phyloP scores from a whole-genome alignment of 345 rosid genomes.

The Reutealis trisperma region DNA sequence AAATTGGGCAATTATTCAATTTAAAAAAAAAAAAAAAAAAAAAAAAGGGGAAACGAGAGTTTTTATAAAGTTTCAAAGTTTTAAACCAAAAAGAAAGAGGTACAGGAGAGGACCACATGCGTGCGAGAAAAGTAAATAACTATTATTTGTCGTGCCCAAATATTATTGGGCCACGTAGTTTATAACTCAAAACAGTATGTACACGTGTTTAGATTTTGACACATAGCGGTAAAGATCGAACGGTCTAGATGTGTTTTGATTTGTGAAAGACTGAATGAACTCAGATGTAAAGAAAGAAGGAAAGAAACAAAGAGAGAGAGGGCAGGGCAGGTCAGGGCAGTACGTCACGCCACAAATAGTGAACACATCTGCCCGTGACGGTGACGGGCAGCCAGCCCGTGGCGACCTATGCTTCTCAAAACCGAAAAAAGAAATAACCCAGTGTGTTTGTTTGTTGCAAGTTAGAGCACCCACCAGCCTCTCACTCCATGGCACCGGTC shows the following conservation, averaged over 20 bases:
- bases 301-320: no score
- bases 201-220: slow-evolving; percentile 41
- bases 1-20: no score
- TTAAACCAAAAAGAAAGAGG: not conserved
- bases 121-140: slow-evolving; percentile 52
- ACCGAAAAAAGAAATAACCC: not conserved
- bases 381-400: slow-evolving; percentile 44
- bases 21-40: not conserved
- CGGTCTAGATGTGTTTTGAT: slow-evolving; percentile 41
- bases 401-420: not conserved
- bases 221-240: slow-evolving; percentile 17
- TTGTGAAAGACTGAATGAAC: no score
- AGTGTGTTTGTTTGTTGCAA: not conserved
- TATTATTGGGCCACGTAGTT: slow-evolving; percentile 46
- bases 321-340: not conserved
- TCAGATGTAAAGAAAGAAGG: no score
- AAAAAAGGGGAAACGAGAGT: not conserved
- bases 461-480: not conserved
- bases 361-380: slow-evolving; percentile 25
- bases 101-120: slow-evolving; percentile 38
- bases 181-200: not conserved
- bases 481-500: not conserved
- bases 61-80: not conserved
- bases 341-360: slow-evolving; percentile 33
- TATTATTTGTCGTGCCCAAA: slow-evolving; percentile 21